Base-by-base conservation (phyloP, 768 basidiomycete genomes). In the Russula lepida region DNA sequence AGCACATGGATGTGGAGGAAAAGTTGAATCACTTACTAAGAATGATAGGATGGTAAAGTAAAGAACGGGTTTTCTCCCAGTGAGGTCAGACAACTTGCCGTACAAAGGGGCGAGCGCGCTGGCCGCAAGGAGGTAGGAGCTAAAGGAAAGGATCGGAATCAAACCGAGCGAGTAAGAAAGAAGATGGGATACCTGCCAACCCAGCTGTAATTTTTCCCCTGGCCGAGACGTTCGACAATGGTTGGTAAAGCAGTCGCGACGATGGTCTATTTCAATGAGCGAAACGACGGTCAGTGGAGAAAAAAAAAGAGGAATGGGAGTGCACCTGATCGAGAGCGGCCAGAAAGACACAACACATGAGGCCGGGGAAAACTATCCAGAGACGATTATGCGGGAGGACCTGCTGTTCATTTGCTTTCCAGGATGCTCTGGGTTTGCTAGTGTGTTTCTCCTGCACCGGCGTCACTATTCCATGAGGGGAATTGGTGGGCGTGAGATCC, bases 81-180 rank as follows among this genome's bases (percentile, higher is more conserved):
- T 62, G 53, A 79, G 74, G 70, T 88, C 84, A 1, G 87, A 88
- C 0, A 90, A 70, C 67, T 92, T 92, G 6, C 91, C 91, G 62
- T 90, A 92, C 2, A 89, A 65, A 0, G 91, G 89, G 0, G 84
- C 78, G 12, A 89, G 74, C 3, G 86, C 76, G 6, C 83, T 83
- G 5, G 84, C 82, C 0, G 85, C 79, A 23, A 92, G 80, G 25
- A 92, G 74, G 69, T 92, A 92, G 30, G 89, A 83, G 67, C 89
- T 89, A 27, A 27, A 32, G 15, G n/a, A 13, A 11, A 39, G 15
- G 28, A 32, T 17, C 11, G 15, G 25, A 27, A 43, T 43, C 25
- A 28, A 41, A 12, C 19, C 11, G 17, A 21, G 43, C n/a, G 2
- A 13, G 4, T 21, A 5, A 7, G n/a, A 13, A 49, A 23, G 23